Base-by-base conservation (phyloP, 2,329 filamentous ascomycete genomes). In the Keithomyces neogunnii region DNA sequence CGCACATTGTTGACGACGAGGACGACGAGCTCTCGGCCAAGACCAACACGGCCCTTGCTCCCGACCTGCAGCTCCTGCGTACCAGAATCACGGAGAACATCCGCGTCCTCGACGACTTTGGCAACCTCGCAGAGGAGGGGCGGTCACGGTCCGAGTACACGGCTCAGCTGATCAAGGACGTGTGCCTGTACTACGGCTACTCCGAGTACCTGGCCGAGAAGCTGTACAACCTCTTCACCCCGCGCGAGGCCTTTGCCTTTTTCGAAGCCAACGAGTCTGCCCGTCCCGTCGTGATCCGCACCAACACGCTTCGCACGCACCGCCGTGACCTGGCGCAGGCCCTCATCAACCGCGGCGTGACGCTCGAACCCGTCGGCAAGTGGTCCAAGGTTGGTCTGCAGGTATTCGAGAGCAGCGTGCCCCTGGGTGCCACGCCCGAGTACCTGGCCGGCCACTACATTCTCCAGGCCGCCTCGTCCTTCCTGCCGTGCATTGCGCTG, bases 321-420 rank as follows among this genome's bases (percentile, higher is more conserved):
- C 76, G 82, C 49, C 74, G 82, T 62, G 91, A 95, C 56, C 85
- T 99, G 19, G 93, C 93, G 8, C 91, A 96, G 68, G 81, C 91
- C 1, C 80, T 96, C 54, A 96, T 96, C 76, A 96, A 96, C 73
- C 88, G 92, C 57, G 93, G 93, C 57, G 93, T 99, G 47, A 95
- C 91, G 11, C 81, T 99, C 39, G 92, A 99, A 70, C 93, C 93
- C 2, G 89, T 99, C 19, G 93, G 93, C 55, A 97, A 97, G 70
- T 99, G 93, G 93, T 93, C 88, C 60, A 99, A 99, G 74, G 90
- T 99, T 56, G 93, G 93, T 46, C 80, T 99, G 40, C 93, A 99
- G 69, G 83, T 99, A 54, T 99, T 99, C 67, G 93, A 99, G 69
- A 88, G 87, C 52, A 86, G 84, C 55, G 76, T 81, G 4, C 89